Percentiles rank a stretch among this genome's conserved stretches.
phyloP scores from a whole-genome alignment of 2,329 filamentous ascomycete species.

The Talaromyces verruculosus region DNA sequence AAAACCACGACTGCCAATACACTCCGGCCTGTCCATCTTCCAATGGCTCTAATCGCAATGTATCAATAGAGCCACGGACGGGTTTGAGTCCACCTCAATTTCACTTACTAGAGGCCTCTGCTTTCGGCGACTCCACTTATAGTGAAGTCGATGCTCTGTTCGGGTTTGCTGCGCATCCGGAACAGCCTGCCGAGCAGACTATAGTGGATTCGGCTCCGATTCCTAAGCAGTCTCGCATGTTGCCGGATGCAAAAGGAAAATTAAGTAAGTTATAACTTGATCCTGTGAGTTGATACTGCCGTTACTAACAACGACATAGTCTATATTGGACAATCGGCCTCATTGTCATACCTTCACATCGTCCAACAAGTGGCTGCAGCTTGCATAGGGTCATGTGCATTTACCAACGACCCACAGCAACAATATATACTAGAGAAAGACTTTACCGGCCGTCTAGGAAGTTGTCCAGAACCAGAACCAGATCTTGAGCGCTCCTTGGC shows the following conservation, averaged over 20 bases:
- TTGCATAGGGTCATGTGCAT: constrained; percentile 44
- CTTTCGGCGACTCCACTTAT: not conserved
- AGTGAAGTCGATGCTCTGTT: not conserved
- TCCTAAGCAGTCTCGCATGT: constrained; percentile 2
- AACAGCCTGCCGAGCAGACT: not conserved
- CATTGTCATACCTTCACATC: constrained; percentile 2
- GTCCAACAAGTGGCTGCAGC: constrained; percentile 52
- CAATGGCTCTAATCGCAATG: not conserved
- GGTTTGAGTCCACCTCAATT: not conserved
- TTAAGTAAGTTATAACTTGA: not conserved
- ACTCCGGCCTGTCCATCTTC: not conserved
- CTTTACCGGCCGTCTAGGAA: not conserved
- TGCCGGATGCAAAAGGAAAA: constrained; percentile 6
- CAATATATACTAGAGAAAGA: constrained; percentile 42
- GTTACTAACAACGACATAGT: not conserved
- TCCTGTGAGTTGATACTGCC: not conserved
- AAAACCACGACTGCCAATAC: not conserved
- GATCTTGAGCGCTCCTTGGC: constrained; percentile 27
- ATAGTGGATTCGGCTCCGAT: constrained; percentile 3
- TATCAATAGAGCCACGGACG: not conserved
- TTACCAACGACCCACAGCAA: constrained; percentile 43
- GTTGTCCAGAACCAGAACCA: constrained; percentile 24
- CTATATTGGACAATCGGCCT: constrained; percentile 7
- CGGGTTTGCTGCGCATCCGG: not conserved
- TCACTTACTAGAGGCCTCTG: not conserved